Evolutionary conservation across 2,329 filamentous ascomycete genomes (phyloP).

Genomic region (Exophiala spinifera): DNA sequence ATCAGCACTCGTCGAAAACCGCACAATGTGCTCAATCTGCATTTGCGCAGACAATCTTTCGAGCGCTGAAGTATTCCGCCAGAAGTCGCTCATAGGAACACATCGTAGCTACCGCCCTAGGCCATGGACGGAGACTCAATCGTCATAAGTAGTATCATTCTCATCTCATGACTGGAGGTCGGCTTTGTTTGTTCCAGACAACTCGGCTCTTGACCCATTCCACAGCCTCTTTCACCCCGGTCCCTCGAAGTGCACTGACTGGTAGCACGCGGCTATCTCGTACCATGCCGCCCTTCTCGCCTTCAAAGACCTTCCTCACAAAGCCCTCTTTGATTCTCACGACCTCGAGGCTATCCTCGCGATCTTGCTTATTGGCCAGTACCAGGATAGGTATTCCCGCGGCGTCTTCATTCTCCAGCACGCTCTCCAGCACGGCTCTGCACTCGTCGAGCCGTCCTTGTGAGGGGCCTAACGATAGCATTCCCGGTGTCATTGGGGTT

Average conservation of each 20-base stretch:
- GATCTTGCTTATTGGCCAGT: conserved; percentile 94
- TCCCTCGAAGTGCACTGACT: conserved; percentile 76
- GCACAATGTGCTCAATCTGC: too few species aligned
- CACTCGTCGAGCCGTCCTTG: conserved; percentile 77
- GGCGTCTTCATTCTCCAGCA: conserved; percentile 81
- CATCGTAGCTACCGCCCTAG: neutral
- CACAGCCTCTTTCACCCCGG: conserved; percentile 89
- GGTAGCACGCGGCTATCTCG: conserved; percentile 88
- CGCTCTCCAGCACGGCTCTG: conserved; percentile 80
- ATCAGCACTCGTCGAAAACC: too few species aligned
- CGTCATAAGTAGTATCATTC: too few species aligned
- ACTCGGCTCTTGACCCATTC: conserved; percentile 92
- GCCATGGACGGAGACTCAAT: neutral
- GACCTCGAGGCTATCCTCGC: conserved; percentile 96
- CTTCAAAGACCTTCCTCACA: conserved; percentile 92
- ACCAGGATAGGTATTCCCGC: conserved; percentile 89
- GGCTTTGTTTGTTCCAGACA: conserved; percentile 92
- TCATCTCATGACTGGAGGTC: conserved; percentile 90
- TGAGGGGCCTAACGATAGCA: conserved; percentile 22
- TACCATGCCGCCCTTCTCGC: conserved; percentile 80
- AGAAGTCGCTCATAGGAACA: too few species aligned
- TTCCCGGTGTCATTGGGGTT: conserved; percentile 36
- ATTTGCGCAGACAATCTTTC: too few species aligned
- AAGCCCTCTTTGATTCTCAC: conserved; percentile 95
- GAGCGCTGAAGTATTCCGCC: too few species aligned